These are phyloP conservation scores for Corylus heterophylla DNA, from an alignment of 306 rosid genomes.

Conservation along the genomic window DNA sequence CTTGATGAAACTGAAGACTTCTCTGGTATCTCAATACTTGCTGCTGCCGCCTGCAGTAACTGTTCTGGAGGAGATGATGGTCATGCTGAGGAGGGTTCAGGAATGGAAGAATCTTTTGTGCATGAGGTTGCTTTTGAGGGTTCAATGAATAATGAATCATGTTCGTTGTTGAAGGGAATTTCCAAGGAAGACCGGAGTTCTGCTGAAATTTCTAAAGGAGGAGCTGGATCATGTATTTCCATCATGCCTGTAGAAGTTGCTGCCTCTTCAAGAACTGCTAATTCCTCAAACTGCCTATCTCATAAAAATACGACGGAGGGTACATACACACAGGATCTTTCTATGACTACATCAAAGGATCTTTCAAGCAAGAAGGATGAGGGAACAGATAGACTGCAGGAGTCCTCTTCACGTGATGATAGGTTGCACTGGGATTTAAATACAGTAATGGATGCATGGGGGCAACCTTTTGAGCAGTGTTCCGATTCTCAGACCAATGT, in stretches of 20 bases:
- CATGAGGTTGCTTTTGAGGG: neutral
- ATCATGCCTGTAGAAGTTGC: neutral
- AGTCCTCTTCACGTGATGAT: constrained; percentile 1
- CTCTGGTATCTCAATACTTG: constrained; percentile 11
- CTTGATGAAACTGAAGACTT: neutral
- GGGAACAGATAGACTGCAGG: neutral
- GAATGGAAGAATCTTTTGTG: constrained; percentile 5
- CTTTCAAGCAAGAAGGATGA: neutral
- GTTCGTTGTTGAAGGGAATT: neutral
- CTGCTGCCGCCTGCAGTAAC: constrained; percentile 8
- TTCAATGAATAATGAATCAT: neutral
- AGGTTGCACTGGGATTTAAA: constrained; percentile 8
- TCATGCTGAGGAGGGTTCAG: constrained; percentile 3
- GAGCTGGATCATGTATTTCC: constrained; percentile 1
- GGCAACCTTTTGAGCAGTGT: neutral
- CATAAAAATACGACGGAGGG: neutral
- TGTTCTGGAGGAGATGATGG: neutral
- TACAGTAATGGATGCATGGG: constrained; percentile 11
- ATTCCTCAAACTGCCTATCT: neutral
- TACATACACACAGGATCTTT: neutral
- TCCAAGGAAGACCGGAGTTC: constrained; percentile 1
- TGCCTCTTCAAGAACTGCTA: constrained; percentile 3
- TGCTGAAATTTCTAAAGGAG: constrained; percentile 3
- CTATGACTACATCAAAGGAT: constrained; percentile 1
- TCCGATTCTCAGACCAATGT: neutral